Evolutionary conservation across 1,284 basidiomycete species (phyloP), one percentile per base, ranked within the genome.

Genomic region (Cryptococcus sp.): DNA sequence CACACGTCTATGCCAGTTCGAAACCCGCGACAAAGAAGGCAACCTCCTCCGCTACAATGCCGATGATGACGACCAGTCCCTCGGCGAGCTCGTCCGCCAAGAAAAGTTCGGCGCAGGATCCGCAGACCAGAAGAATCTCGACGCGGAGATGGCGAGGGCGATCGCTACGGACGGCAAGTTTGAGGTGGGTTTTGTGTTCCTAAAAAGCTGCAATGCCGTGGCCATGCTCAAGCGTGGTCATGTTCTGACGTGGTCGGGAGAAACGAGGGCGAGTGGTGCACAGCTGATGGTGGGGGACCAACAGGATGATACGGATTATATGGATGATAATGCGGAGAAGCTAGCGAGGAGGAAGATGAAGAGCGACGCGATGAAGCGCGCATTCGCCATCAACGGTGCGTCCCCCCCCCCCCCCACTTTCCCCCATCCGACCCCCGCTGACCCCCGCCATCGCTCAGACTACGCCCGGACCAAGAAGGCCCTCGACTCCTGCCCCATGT

Each of bases 261-360:
- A n/a, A n/a, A n/a, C n/a, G n/a, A n/a, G n/a, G n/a, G n/a, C n/a
- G n/a, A n/a, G n/a, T n/a, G n/a, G n/a, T n/a, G n/a, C n/a, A n/a
- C n/a, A 33, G 9, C 28, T 33, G 28, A 33, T 33, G 28, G 9
- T n/a, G 28, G 39, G 7, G 52, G 38, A 37, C 15, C 13, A 20
- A 9, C 58, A 90, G 85, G 86, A 87, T 65, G 84, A 93, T 70
- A 78, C 93, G 21, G 95, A 98, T 49, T 97, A 98, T 68, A 88
- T 97, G 64, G 96, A 99, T 65, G 94, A 98, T 61, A 95, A 97
- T 72, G 92, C 91, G 0, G 93, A 96, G 67, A 87, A 85, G 63
- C 82, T 98, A 0, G 92, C 90, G 35, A 81, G 91, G 59, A 87
- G 91, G 73, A 95, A 94, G 78, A 93, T 96, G 89, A 89, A 92